Base-by-base conservation (phyloP, 2,329 filamentous ascomycete genomes). In the Aureobasidium sp. region DNA sequence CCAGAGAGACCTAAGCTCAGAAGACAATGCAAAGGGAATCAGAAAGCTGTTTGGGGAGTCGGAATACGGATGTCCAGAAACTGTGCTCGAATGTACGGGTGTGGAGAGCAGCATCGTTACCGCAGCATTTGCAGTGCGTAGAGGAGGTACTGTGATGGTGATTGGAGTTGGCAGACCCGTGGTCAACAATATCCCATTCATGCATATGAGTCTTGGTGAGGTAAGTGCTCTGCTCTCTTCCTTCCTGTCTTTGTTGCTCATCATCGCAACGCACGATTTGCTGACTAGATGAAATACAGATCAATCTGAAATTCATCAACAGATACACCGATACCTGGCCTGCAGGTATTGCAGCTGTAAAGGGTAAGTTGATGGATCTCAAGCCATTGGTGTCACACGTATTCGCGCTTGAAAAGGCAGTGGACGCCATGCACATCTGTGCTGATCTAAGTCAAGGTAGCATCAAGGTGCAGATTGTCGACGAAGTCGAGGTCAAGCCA, bases 241-340 rank as follows among this genome's bases (percentile, higher is more conserved):
- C 15, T 29, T 26, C 26, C 12, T 36, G 9, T 47, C 26, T 8
- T 29, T 17, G 29, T 36, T 20, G 20, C 20, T 20, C 20, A 20
- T n/a, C 17, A 42, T 13, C 9, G 23, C 7, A 20, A 29, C 20
- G 27, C 7, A 10, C 13, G 12, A 17, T n/a, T 39, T 27, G 50
- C 32, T 52, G 50, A 37, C 4, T 23, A 13, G 17, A 53, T 41
- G 23, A 37, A 29, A 23, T 1, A 26, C 57, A 65, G 64, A 64
- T 89, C 65, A 79, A 88, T 66, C 76, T 89, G 29, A 83, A 81
- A 41, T 89, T 89, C 73, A 89, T 88, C 70, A 88, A 89, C 71
- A 79, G 87, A 8, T 89, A 89, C 70, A 78, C 81, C 44, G 85
- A 89, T 68, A 88, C 86, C 0, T 89, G 87, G 86, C 86, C 86